Evolutionary conservation across 75 land plant species (phyloP).

Genomic region (Sequoia sempervirens): DNA sequence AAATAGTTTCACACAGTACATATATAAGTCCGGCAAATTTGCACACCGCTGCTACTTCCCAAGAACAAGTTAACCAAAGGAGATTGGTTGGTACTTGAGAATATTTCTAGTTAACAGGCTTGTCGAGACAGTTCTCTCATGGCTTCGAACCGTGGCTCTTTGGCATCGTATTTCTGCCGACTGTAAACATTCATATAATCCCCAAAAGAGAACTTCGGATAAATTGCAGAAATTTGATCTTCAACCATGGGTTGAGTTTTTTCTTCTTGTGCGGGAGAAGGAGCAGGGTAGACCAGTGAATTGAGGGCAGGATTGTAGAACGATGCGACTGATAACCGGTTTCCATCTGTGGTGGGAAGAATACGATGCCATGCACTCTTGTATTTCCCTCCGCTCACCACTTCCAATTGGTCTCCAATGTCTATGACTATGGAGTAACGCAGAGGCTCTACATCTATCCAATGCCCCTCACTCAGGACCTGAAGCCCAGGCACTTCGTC

Average conservation of each 20-base stretch:
- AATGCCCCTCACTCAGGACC: slow-evolving; percentile 52
- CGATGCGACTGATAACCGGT: slow-evolving; percentile 57
- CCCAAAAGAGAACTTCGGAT: slow-evolving; percentile 58
- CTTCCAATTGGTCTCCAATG: slow-evolving; percentile 65
- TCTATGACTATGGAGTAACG: slow-evolving; percentile 48
- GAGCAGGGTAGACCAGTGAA: slow-evolving; percentile 57
- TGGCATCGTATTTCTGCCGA: slow-evolving; percentile 46
- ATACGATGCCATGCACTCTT: slow-evolving; percentile 49
- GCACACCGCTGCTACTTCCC: too few relatives aligned
- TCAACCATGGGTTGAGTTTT: slow-evolving; percentile 27
- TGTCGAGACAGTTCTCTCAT: slow-evolving; percentile 21
- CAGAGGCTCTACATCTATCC: slow-evolving; percentile 42
- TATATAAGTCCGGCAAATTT: too few relatives aligned
- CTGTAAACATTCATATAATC: slow-evolving; percentile 67
- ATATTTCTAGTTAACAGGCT: too few relatives aligned
- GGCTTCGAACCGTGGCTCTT: slow-evolving; percentile 67
- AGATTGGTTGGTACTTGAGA: too few relatives aligned
- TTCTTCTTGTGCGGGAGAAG: slow-evolving; percentile 10
- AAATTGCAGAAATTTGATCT: neutral
- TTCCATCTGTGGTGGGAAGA: slow-evolving; percentile 25
- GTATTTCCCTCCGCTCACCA: slow-evolving; percentile 54
- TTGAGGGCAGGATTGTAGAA: slow-evolving; percentile 66
- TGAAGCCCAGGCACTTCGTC: slow-evolving; percentile 55
- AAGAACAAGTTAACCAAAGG: too few relatives aligned
- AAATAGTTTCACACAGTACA: too few relatives aligned